phyloP scores from a whole-genome alignment of 164 flowering plant genomes.

The Warburgia ugandensis region DNA sequence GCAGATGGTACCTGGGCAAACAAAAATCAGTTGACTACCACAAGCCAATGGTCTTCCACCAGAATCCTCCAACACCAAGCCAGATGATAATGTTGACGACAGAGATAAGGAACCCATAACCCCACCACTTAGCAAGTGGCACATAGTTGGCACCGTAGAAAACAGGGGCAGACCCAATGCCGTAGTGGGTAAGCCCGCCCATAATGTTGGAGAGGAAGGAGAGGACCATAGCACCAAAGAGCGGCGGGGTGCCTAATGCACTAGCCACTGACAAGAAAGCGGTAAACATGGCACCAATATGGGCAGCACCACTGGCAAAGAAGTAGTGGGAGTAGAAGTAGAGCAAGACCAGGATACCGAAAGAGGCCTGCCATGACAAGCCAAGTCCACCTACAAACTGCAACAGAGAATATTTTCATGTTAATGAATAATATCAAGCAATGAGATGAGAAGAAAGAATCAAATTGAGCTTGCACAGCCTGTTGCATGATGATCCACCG shows the following conservation, averaged over 20 bases:
- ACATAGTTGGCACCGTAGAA: slow-evolving; percentile 89
- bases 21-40: slow-evolving; percentile 32
- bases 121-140: slow-evolving; percentile 84
- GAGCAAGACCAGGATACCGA: slow-evolving; percentile 80
- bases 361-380: slow-evolving; percentile 82
- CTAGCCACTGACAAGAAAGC: slow-evolving; percentile 88
- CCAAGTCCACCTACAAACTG: slow-evolving; percentile 97
- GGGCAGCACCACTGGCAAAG: slow-evolving; percentile 97
- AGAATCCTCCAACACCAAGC: slow-evolving; percentile 82
- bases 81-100: slow-evolving; percentile 77
- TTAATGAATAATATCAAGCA: not conserved
- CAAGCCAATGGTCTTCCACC: slow-evolving; percentile 90
- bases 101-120: slow-evolving; percentile 78
- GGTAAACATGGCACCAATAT: slow-evolving; percentile 95
- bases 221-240: slow-evolving; percentile 72
- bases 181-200: slow-evolving; percentile 91
- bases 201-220: slow-evolving; percentile 83
- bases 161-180: slow-evolving; percentile 93
- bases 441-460: not conserved
- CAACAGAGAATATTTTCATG: slow-evolving; percentile 5
- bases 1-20: slow-evolving; percentile 6
- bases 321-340: slow-evolving; percentile 95
- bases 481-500: too few species aligned
- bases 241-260: slow-evolving; percentile 85
- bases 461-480: not conserved